Conservation (phyloP, 371 early-diverging fungal genomes). For the Syncephalastrum sp. region DNA sequence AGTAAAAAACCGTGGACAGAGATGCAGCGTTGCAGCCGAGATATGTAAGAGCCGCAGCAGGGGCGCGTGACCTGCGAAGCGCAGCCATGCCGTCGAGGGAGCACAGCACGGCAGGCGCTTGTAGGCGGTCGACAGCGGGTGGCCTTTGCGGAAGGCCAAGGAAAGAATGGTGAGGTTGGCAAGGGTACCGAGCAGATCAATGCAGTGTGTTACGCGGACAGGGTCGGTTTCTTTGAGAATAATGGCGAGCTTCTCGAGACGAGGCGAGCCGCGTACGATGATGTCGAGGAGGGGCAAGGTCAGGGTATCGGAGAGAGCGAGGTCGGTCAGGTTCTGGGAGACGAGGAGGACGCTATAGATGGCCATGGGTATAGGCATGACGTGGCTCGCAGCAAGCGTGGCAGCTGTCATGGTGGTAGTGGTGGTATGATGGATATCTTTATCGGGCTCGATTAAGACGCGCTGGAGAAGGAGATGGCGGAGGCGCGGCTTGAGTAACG, state of each 20-base stretch:
- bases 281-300: constrained; percentile 17
- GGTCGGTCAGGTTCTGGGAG: constrained; percentile 21
- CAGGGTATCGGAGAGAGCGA: constrained; percentile 40
- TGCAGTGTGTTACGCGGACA: constrained; percentile 12
- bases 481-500: constrained; percentile 14
- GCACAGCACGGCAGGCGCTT: constrained; percentile 35
- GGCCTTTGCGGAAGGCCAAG: constrained; percentile 30
- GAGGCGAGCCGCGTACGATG: constrained; percentile 27
- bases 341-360: constrained; percentile 15
- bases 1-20: constrained; percentile 27
- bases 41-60: constrained; percentile 31
- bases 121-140: constrained; percentile 21
- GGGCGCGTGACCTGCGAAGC: constrained; percentile 24
- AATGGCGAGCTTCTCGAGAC: constrained; percentile 36
- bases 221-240: constrained; percentile 36
- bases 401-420: constrained; percentile 11
- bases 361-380: constrained; percentile 20
- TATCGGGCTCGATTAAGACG: constrained; percentile 31
- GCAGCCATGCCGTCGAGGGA: constrained; percentile 27
- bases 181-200: constrained; percentile 20
- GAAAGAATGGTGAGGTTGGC: constrained; percentile 28
- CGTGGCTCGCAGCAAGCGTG: constrained; percentile 11
- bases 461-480: constrained; percentile 26
- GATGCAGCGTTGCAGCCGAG: constrained; percentile 24
- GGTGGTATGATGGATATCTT: constrained; percentile 5